Base-by-base conservation (phyloP, 169 alveolate genomes). In the Eimeria acervulina region DNA sequence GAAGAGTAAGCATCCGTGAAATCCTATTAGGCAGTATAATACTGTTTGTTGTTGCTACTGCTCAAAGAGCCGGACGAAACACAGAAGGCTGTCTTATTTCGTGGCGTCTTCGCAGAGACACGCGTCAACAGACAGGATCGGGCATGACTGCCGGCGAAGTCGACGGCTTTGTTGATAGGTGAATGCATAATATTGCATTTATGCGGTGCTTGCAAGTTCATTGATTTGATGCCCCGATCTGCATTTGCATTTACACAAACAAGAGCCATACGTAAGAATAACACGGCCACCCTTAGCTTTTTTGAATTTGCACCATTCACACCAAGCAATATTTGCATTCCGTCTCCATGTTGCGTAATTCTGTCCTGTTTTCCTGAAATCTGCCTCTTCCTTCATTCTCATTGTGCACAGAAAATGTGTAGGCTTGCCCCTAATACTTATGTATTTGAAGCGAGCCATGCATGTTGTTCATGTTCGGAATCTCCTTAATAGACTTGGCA, bases 101-200 rank as follows among this genome's bases (percentile, higher is more conserved):
- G 7, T 28, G 23, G 78, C 23, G 40, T 52, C 47, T 47, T 51
- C 61, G 61, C 90, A 81, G 90, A 44, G 90, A 81, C 70, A 81
- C 90, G 61, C 63, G 70, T 28, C 23, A 31, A 31, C 61, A 51
- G 44, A 81, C 90, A 42, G 90, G 90, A 28, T 81, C 90, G 28
- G 90, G 90, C 0, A 28, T 81, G 61, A 51, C 63, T 81, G 90
- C 90, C 26, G 68, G 61, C 47, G 90, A 81, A n/a, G 90, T 81
- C 42, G 21, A 81, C 66, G 70, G 90, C 47, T 81, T 81, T n/a
- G 90, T 81, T 81, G 66, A 81, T 28, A 42, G 90, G 90, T 81
- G 72, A 81, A 72, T 23, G 23, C 44, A 42, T 8, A 10, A 0
- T 21, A n/a, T 1, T 68, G 44, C 44, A 4, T 21, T 15, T 1